A percentile compares a stretch with the other conserved stretches of the same genome.
These are phyloP conservation scores for Phytophthora quininea DNA, from an alignment of 352 stramenopile genomes.

Conservation along the genomic window DNA sequence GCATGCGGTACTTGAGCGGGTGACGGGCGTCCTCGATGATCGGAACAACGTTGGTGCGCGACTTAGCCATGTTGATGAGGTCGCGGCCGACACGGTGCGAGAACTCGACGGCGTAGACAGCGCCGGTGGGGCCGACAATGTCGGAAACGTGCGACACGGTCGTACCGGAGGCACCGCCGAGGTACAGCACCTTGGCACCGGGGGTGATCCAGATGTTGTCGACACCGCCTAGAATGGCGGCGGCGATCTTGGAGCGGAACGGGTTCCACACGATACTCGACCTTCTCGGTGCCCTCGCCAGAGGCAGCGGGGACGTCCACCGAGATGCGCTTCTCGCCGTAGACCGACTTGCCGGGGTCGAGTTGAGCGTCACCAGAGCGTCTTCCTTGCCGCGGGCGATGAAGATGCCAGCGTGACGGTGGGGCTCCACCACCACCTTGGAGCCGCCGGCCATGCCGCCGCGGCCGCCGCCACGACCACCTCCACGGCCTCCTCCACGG, in stretches of 20 bases:
- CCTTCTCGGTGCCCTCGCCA: constrained; percentile 94
- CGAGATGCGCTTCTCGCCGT: constrained; percentile 99
- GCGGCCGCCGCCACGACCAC: constrained; percentile 62
- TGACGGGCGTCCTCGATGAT: constrained; percentile 99
- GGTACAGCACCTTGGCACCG: constrained; percentile 98
- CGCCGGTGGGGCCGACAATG: constrained; percentile 97
- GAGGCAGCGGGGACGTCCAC: constrained; percentile 94
- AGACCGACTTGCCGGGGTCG: constrained; percentile 99
- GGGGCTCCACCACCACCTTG: constrained; percentile 98
- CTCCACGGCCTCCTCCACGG: constrained; percentile 57
- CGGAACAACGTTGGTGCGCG: constrained; percentile 98
- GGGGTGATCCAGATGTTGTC: constrained; percentile 99
- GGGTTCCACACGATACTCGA: constrained; percentile 99
- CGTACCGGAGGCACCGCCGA: constrained; percentile 98
- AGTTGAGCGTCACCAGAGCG: constrained; percentile 98
- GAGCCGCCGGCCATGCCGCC: constrained; percentile 95
- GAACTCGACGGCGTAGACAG: constrained; percentile 99
- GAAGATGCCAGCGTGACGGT: constrained; percentile 98
- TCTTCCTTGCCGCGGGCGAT: constrained; percentile 99
- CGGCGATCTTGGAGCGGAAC: constrained; percentile 99
- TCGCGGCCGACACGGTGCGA: constrained; percentile 98
- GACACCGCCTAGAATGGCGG: constrained; percentile 97
- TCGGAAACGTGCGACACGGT: constrained; percentile 99
- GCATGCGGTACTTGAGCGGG: constrained; percentile 98
- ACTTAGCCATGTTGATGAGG: constrained; percentile 99